Evolutionary conservation across 2,329 filamentous ascomycete species (phyloP).

Genomic region (Westerdykella aurantiaca): DNA sequence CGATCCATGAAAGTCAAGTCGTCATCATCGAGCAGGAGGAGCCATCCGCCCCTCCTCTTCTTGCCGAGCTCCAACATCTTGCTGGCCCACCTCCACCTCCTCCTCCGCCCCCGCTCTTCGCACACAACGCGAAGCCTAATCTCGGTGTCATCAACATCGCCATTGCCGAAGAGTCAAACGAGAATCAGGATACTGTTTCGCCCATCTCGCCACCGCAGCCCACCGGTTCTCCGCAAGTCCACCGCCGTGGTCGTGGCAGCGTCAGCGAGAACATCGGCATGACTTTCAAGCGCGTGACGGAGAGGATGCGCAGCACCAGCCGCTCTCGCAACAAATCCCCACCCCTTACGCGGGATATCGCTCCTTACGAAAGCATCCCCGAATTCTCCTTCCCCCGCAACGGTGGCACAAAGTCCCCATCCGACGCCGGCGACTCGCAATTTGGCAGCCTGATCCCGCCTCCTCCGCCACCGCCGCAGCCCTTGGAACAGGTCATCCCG

Average conservation of each 20-base stretch:
- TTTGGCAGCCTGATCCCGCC: slow-evolving; percentile 31
- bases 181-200: slow-evolving; percentile 19
- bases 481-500: slow-evolving; percentile 39
- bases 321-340: slow-evolving; percentile 49
- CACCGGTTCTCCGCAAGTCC: slow-evolving; percentile 38
- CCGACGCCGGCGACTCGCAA: slow-evolving; percentile 22
- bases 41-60: slow-evolving; percentile 43
- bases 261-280: slow-evolving; percentile 54
- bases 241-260: slow-evolving; percentile 51
- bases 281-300: slow-evolving; percentile 44
- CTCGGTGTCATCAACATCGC: slow-evolving; percentile 43
- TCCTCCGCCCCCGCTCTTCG: slow-evolving; percentile 35
- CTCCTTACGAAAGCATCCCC: slow-evolving; percentile 43
- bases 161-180: slow-evolving; percentile 37
- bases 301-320: slow-evolving; percentile 55
- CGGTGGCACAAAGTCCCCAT: slow-evolving; percentile 22
- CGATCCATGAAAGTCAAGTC: slow-evolving; percentile 42
- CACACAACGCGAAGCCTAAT: slow-evolving; percentile 18
- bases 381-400: slow-evolving; percentile 26
- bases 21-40: slow-evolving; percentile 40
- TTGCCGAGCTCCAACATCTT: slow-evolving; percentile 59
- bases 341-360: slow-evolving; percentile 26
- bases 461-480: slow-evolving; percentile 33
- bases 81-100: slow-evolving; percentile 50
- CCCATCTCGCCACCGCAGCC: slow-evolving; percentile 19